Percentiles rank a stretch among this genome's conserved stretches.
Conservation (phyloP, 2,329 filamentous ascomycete species). For the Fusarium vanettenii region DNA sequence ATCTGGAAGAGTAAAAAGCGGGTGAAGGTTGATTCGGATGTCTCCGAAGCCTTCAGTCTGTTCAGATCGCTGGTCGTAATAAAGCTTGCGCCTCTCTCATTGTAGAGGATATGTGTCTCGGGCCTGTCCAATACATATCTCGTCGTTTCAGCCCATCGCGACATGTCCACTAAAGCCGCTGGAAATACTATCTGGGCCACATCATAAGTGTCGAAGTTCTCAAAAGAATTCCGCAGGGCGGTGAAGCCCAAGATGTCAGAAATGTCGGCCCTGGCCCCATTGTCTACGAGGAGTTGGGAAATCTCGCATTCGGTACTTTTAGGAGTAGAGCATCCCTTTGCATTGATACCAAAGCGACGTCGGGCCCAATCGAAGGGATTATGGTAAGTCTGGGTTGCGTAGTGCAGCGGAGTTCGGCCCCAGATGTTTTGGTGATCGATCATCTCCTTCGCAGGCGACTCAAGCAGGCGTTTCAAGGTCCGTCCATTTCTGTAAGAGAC, state of each 20-base stretch:
- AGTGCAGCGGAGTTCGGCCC: neutral
- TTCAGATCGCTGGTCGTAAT: neutral
- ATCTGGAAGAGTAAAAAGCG: neutral
- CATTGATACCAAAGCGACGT: no score
- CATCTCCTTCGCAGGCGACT: neutral
- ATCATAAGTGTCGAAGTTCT: neutral
- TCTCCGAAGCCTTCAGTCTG: neutral
- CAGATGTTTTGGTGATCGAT: neutral
- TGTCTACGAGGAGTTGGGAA: neutral
- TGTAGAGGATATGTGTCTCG: neutral
- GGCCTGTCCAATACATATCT: neutral
- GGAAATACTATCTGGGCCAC: neutral
- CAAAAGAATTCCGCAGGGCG: neutral
- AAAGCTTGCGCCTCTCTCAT: neutral
- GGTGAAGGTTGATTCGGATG: neutral
- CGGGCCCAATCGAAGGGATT: no score
- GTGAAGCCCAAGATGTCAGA: neutral
- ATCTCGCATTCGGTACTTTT: neutral
- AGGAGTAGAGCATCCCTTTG: no score
- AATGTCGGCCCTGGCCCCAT: neutral
- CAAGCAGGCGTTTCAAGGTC: neutral
- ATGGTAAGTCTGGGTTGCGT: neutral
- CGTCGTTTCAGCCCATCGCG: neutral
- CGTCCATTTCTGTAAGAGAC: neutral
- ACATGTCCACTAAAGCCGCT: neutral